Conservation (phyloP, 345 rosid species). For the Pistacia atlantica region DNA sequence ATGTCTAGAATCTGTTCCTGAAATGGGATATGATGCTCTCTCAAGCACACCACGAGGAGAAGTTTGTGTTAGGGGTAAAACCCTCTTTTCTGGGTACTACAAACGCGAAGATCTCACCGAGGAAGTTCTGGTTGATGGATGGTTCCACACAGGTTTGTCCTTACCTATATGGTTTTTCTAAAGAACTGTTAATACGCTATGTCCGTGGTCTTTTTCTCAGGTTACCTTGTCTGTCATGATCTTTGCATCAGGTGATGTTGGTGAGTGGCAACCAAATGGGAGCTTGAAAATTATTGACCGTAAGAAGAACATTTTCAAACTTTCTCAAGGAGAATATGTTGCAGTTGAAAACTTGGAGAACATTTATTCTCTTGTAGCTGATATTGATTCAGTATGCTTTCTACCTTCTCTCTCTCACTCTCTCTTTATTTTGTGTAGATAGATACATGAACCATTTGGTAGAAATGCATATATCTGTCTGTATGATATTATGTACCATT, state of each 20-base stretch:
- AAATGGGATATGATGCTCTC: constrained; percentile 95
- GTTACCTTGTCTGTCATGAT: constrained; percentile 1
- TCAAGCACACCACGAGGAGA: constrained; percentile 81
- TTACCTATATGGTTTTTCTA: not conserved
- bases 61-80: constrained; percentile 74
- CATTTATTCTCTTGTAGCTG: constrained; percentile 60
- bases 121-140: constrained; percentile 86
- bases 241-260: constrained; percentile 73
- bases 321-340: constrained; percentile 98
- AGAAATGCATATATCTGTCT: no score
- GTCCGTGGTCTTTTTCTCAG: not conserved
- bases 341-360: constrained; percentile 98
- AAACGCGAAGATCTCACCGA: constrained; percentile 87
- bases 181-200: not conserved
- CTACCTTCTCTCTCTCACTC: not conserved
- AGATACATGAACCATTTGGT: not conserved
- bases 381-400: constrained; percentile 67
- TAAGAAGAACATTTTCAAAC: constrained; percentile 93
- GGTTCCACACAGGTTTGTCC: constrained; percentile 88
- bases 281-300: constrained; percentile 93
- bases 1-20: constrained; percentile 91
- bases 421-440: not conserved
- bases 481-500: not conserved
- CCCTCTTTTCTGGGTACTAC: constrained; percentile 85
- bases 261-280: constrained; percentile 98